phyloP scores from a whole-genome alignment of 768 basidiomycete species.

The Mycena epipterygia region DNA sequence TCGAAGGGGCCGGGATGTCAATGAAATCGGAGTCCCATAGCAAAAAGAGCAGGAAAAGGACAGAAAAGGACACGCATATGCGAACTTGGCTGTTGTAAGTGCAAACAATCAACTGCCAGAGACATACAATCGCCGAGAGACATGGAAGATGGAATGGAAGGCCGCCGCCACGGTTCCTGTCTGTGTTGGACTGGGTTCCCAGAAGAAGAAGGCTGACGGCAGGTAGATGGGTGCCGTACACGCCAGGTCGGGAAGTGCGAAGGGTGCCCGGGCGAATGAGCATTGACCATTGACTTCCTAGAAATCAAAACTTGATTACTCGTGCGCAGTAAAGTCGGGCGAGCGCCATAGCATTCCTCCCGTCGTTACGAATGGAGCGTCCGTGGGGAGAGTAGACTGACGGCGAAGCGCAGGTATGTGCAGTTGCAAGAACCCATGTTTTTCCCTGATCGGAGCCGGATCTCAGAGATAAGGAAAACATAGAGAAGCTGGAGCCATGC shows the following conservation, averaged over 20 bases:
- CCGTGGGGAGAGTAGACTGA: not conserved
- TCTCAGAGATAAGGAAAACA: constrained; percentile 15
- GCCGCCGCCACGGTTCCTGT: constrained; percentile 17
- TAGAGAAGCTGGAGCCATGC: not conserved
- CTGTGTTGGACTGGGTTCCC: not conserved
- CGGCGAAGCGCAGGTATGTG: not conserved
- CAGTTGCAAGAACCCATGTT: too few species aligned
- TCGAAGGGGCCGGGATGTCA: not conserved
- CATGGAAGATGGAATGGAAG: constrained; percentile 10
- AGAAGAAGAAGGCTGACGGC: not conserved
- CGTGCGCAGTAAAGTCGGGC: not conserved
- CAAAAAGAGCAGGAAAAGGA: not conserved
- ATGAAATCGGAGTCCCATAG: not conserved
- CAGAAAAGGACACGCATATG: not conserved
- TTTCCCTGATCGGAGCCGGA: not conserved
- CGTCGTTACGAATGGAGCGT: not conserved
- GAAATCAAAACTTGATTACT: not conserved
- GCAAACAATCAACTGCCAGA: not conserved
- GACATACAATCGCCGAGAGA: not conserved
- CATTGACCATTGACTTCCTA: too few species aligned
- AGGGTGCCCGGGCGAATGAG: too few species aligned
- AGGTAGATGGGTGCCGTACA: constrained; percentile 9
- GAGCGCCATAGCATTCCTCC: not conserved
- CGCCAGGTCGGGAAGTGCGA: too few species aligned
- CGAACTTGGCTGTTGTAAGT: not conserved